Percentiles rank a stretch among this genome's conserved stretches.
Conservation (phyloP, 116 monocot genomes). For the Dioscorea cayenensis region DNA sequence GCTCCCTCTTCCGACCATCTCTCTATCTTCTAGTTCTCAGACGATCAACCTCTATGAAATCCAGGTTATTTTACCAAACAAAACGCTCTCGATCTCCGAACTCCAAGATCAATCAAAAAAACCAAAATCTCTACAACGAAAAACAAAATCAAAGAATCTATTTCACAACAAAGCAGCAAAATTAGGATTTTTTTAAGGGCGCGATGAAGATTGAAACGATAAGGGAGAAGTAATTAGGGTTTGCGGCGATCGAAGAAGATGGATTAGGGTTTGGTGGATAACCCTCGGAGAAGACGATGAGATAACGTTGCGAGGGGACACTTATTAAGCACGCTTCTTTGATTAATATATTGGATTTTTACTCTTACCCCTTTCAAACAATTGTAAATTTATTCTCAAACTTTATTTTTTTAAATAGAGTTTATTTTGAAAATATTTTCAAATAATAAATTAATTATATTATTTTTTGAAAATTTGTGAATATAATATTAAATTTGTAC, state of each 20-base stretch:
- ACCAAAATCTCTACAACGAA: neutral
- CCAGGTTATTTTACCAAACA: neutral
- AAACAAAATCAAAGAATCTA: no score
- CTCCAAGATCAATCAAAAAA: neutral
- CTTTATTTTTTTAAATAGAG: no score
- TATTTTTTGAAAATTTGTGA: no score
- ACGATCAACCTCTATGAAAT: neutral
- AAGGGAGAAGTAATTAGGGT: neutral
- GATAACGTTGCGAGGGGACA: neutral
- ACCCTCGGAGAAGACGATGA: neutral
- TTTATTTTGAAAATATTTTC: no score
- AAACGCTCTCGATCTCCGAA: neutral
- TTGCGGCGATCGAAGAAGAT: neutral
- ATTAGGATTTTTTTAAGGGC: no score
- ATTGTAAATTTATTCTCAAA: no score
- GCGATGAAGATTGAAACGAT: no score
- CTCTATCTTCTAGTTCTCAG: neutral
- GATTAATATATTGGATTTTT: neutral
- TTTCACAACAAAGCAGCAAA: no score
- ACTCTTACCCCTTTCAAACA: no score
- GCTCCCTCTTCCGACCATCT: conserved; percentile 44
- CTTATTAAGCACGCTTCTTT: neutral
- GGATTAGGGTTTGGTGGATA: neutral
- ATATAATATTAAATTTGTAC: no score
- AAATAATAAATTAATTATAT: no score